Evolutionary conservation across 768 basidiomycete species (phyloP).

Genomic region (Clitopilus passeckerianus): DNA sequence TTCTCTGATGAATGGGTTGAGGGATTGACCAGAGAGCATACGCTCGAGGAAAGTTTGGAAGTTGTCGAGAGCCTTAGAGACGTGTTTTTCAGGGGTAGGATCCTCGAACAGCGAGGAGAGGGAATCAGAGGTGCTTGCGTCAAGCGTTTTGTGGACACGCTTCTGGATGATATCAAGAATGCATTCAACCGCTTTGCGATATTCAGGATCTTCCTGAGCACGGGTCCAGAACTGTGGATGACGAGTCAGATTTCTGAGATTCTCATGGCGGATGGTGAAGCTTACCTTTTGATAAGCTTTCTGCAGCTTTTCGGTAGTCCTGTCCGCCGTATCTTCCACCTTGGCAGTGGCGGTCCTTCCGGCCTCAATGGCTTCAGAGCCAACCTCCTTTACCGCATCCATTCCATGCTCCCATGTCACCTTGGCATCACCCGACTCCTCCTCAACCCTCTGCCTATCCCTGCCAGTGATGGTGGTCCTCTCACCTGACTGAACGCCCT

Average conservation of each 20-base stretch:
- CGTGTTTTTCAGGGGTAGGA: constrained; percentile 57
- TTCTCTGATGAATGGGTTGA: constrained; percentile 41
- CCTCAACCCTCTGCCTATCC: constrained; percentile 42
- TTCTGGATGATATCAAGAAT: constrained; percentile 53
- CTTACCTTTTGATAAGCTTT: constrained; percentile 50
- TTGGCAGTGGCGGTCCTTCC: constrained; percentile 37
- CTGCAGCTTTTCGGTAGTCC: constrained; percentile 37
- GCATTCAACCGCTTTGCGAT: constrained; percentile 51
- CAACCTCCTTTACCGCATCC: constrained; percentile 57
- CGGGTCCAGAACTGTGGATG: constrained; percentile 53
- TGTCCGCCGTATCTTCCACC: constrained; percentile 38
- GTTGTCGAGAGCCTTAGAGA: constrained; percentile 46
- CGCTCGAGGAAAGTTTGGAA: constrained; percentile 47
- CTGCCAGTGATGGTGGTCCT: constrained; percentile 49
- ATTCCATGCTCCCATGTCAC: constrained; percentile 62
- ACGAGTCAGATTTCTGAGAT: not conserved
- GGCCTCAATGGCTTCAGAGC: constrained; percentile 51
- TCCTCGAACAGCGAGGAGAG: constrained; percentile 57
- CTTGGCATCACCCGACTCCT: constrained; percentile 41
- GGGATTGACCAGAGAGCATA: constrained; percentile 39
- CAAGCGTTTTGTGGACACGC: constrained; percentile 52
- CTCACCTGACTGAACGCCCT: constrained; percentile 56
- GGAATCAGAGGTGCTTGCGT: constrained; percentile 38
- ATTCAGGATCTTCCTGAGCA: constrained; percentile 56
- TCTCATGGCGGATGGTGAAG: not conserved